phyloP scores from a whole-genome alignment of 176 grass and related monocot genomes.

The Oryza coarctata region DNA sequence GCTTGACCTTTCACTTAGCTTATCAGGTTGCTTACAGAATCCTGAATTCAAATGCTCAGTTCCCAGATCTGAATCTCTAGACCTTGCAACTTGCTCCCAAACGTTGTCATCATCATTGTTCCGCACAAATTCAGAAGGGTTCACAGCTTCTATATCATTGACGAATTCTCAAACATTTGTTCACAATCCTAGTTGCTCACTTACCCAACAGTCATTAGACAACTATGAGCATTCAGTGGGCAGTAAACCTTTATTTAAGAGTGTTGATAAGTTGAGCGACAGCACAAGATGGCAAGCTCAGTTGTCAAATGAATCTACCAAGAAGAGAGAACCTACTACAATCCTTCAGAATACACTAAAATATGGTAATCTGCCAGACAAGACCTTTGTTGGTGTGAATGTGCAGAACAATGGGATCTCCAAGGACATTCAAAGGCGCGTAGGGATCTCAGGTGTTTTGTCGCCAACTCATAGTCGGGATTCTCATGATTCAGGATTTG shows the following conservation, averaged over 20 bases:
- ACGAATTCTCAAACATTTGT: constrained; percentile 54
- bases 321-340: constrained; percentile 37
- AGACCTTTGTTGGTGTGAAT: constrained; percentile 41
- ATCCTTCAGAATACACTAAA: constrained; percentile 51
- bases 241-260: constrained; percentile 64
- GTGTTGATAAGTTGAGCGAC: constrained; percentile 52
- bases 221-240: constrained; percentile 75
- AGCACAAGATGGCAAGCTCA: constrained; percentile 51
- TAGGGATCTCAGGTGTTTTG: constrained; percentile 27
- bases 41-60: constrained; percentile 35
- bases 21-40: constrained; percentile 64
- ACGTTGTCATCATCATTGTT: constrained; percentile 56
- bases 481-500: constrained; percentile 53
- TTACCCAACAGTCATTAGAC: constrained; percentile 68
- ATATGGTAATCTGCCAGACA: constrained; percentile 55
- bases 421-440: constrained; percentile 17
- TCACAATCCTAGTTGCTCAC: constrained; percentile 76
- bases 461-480: constrained; percentile 41
- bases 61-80: constrained; percentile 39
- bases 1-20: constrained; percentile 83
- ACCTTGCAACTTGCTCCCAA: constrained; percentile 42
- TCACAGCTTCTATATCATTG: constrained; percentile 61
- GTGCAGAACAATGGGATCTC: constrained; percentile 38
- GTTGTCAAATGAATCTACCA: constrained; percentile 49
- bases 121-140: constrained; percentile 48